A percentile compares a stretch with the other conserved stretches of the same genome.
These are phyloP conservation scores for Jamesozyma rosinii DNA, from an alignment of 805 yeast species.

Conservation along the genomic window DNA sequence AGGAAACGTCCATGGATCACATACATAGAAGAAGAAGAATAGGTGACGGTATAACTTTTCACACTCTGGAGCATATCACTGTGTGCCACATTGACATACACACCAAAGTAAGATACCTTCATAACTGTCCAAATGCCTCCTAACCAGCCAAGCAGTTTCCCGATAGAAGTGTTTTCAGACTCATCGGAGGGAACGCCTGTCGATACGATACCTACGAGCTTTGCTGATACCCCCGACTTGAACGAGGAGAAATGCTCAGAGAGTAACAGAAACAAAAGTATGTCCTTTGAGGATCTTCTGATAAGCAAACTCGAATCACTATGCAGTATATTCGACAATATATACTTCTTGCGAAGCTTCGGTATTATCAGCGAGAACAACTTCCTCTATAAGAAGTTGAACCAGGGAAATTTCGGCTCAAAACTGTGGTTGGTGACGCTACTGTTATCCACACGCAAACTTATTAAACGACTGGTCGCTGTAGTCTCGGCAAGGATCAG, in stretches of 20 bases:
- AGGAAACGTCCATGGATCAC: no score
- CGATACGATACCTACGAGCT: background rate
- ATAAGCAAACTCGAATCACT: constrained; percentile 18
- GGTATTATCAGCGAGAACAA: constrained; percentile 23
- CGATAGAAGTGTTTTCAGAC: background rate
- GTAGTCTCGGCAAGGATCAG: constrained; percentile 9
- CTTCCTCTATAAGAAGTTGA: constrained; percentile 17
- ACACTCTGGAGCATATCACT: no score
- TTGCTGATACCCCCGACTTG: background rate
- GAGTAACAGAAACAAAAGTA: background rate
- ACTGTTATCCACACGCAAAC: constrained; percentile 17
- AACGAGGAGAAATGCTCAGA: no score
- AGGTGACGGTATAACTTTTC: no score
- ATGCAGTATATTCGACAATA: constrained; percentile 21
- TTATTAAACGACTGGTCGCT: constrained; percentile 8
- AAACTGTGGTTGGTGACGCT: constrained; percentile 25
- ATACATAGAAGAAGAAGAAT: no score
- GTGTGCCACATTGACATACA: no score
- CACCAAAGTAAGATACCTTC: no score
- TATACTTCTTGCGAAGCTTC: constrained; percentile 21
- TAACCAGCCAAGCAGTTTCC: background rate
- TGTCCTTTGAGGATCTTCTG: constrained; percentile 13
- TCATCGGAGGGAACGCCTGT: background rate
- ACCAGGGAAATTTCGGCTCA: constrained; percentile 23
- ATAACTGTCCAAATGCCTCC: no score